Conservation (phyloP, 2,329 filamentous ascomycete genomes). For the Ilyonectria destructans region DNA sequence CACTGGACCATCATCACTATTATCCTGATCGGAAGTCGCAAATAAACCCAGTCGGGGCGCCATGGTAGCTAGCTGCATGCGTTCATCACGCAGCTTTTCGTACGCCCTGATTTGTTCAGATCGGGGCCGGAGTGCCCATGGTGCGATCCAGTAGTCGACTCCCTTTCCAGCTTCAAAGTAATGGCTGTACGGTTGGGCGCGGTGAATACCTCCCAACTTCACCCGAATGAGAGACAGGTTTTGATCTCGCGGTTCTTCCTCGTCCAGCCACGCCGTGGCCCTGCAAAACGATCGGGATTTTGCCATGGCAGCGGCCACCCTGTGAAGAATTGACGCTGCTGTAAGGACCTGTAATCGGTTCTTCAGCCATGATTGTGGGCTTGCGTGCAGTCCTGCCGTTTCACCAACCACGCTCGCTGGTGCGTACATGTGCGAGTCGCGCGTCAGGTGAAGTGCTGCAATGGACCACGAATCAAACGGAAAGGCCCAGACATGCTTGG, state of each 20-base stretch:
- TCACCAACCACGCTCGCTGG: slow-evolving; percentile 33
- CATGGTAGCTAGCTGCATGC: background rate
- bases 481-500: slow-evolving; percentile 63
- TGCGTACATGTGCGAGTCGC: slow-evolving; percentile 56
- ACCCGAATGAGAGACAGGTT: slow-evolving; percentile 50
- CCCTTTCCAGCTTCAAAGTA: slow-evolving; percentile 53
- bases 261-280: slow-evolving; percentile 55
- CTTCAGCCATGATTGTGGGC: slow-evolving; percentile 52
- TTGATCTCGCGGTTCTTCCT: slow-evolving; percentile 19
- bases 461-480: slow-evolving; percentile 64
- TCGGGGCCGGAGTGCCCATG: background rate
- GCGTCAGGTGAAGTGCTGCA: slow-evolving; percentile 55
- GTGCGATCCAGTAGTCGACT: background rate
- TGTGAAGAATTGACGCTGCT: slow-evolving; percentile 52
- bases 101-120: background rate
- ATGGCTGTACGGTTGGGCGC: slow-evolving; percentile 60
- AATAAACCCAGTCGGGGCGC: background rate
- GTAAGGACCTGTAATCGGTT: slow-evolving; percentile 56
- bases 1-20: too few relatives aligned
- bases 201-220: slow-evolving; percentile 60
- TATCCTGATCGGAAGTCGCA: background rate
- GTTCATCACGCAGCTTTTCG: background rate
- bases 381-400: slow-evolving; percentile 37
- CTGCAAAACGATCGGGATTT: slow-evolving; percentile 46
- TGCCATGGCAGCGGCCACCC: slow-evolving; percentile 57